phyloP scores from a whole-genome alignment of 768 basidiomycete species.

The Boletus vermiculosoides region DNA sequence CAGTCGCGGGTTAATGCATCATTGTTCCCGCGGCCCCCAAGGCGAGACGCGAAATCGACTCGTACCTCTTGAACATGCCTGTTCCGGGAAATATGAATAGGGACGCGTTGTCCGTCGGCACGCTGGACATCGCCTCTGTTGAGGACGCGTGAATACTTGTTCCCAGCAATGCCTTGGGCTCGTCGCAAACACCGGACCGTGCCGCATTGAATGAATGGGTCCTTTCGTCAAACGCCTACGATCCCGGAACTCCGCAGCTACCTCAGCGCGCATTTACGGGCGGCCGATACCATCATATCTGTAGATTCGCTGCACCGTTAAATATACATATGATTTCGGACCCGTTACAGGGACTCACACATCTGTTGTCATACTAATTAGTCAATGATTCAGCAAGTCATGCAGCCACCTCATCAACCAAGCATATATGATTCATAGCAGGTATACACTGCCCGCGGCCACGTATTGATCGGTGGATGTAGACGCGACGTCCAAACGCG shows the following conservation, averaged over 20 bases:
- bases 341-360: neutral
- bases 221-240: neutral
- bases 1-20: no score
- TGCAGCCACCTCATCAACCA: neutral
- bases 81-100: no score
- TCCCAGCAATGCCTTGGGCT: neutral
- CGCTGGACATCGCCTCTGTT: neutral
- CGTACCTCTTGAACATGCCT: neutral
- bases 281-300: neutral
- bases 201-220: neutral
- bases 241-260: neutral
- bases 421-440: neutral
- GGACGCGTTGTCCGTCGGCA: neutral
- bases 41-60: neutral
- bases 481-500: neutral
- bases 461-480: neutral
- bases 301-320: neutral
- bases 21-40: no score
- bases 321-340: neutral
- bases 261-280: neutral
- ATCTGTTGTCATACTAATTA: neutral
- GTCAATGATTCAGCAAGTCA: neutral
- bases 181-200: neutral
- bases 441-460: neutral
- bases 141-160: neutral